Evolutionary conservation across 352 stramenopile species (phyloP), one percentile per base, ranked within the genome.

Genomic region (Phytophthora ohioensis): DNA sequence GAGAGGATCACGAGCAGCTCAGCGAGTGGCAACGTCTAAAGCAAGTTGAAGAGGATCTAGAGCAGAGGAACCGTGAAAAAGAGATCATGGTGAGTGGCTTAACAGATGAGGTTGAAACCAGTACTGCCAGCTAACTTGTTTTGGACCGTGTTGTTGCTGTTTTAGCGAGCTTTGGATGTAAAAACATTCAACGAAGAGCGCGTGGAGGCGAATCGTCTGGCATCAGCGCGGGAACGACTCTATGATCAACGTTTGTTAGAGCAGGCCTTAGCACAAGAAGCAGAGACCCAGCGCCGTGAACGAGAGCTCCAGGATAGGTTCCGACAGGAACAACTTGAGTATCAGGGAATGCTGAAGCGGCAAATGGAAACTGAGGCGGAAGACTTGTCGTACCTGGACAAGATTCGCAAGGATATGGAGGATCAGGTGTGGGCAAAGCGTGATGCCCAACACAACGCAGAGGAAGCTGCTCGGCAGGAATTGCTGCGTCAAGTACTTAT

Each of bases 361-460:
- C 87, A 95, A 75, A 92, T 93, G 82, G 84, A 88, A 41, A 79
- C 78, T 10, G 82, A 93, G 38, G 85, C 81, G 7, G 84, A 93
- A 62, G 85, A 95, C 45, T 66, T 81, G 39, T 88, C 84, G 31
- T 74, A 83, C 21, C 47, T 92, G 46, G 85, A 93, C 59, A 82
- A 85, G 27, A 87, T 95, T 52, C 86, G 88, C 15, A 84, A 90
- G 36, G 81, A 93, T n/a, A 93, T 94, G 86, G 88, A 95, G 56
- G 73, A 90, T 21, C 58, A 88, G 30, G 85, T 95, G 11, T 93
- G 87, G 87, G 78, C 79, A 6, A 93, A 93, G 64, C 84, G 77
- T 3, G 87, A 95, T 30, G 85, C 82, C 7, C 79, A 93, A 58
- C 81, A 95, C 57, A 71, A 82, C 17, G 82, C 84, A 12, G 87